A percentile compares a stretch with the other conserved stretches of the same genome.
These are phyloP conservation scores for Phytomonas sp. DNA, from an alignment of 208 protist species.

Conservation along the genomic window DNA sequence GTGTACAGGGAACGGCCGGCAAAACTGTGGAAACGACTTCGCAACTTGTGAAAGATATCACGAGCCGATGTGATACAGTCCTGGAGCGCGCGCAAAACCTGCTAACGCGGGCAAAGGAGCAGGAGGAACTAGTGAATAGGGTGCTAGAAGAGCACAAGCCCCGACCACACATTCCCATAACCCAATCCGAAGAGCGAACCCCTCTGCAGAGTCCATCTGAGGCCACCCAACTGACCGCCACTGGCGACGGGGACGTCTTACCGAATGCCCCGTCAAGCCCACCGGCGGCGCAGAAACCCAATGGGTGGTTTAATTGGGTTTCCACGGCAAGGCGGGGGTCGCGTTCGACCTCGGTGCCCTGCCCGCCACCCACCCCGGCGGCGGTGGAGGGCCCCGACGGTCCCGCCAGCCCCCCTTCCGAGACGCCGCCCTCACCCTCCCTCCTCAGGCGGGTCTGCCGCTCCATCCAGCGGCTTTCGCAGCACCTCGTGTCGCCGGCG, in stretches of 20 bases:
- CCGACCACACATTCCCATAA: background rate
- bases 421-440: background rate
- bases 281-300: background rate
- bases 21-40: background rate
- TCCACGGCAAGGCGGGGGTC: background rate
- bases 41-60: slow-evolving; percentile 17
- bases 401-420: background rate
- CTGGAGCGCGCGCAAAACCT: slow-evolving; percentile 40
- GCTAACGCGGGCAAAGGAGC: slow-evolving; percentile 23
- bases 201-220: background rate
- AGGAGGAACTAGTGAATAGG: slow-evolving; percentile 3
- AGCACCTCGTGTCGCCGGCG: slow-evolving; percentile 4
- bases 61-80: slow-evolving; percentile 32
- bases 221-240: background rate
- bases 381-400: background rate
- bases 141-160: background rate
- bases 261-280: background rate
- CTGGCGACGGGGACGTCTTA: background rate
- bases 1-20: background rate
- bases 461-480: background rate
- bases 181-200: background rate
- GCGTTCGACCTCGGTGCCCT: background rate
- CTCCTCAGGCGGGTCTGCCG: slow-evolving; percentile 7
- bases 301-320: background rate
- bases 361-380: no score